Base-by-base conservation (phyloP, 345 rosid genomes). In the Boechera retrofracta region DNA sequence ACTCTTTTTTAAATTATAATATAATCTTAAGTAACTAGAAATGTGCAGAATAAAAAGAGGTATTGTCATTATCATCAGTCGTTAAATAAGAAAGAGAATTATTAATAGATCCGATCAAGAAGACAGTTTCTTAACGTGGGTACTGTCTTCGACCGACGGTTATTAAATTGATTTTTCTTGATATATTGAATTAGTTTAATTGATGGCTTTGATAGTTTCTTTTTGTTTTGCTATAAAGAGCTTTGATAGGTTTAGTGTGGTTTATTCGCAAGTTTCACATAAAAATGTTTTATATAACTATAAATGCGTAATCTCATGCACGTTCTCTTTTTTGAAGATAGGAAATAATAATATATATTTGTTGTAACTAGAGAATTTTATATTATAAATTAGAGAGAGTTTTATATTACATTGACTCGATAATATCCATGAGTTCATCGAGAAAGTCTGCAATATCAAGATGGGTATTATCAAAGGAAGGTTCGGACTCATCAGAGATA, bases 261-360 rank as follows among this genome's bases (percentile, higher is more conserved):
- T 68, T 9, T 39, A 38, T 60, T 41, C 13, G 21, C 15, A 69
- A 76, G 56, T 24, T 69, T 52, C 74, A 60, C 39, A 60, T 32
- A 11, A 38, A 36, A 75, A 48, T 48, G 13, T 47, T 48, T 29
- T 60, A 39, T 38, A n/a, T 28, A 44, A 26, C 38, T 6, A 11
- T 10, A 6, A 11, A 35, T 29, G 38, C 39, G 4, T 77, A 35
- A 77, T 77, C 80, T 44, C 75, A 45, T 70, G 75, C 80, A 77
- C 80, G 75, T 69, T 77, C 71, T 69, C 32, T 33, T 52, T 42
- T 4, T 42, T 42, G 38, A 11, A 67, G 44, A 36, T 39, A 44
- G 48, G 48, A 4, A 8, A 0, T 38, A 7, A 39, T 39, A 42
- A 39, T 39, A 42, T 42, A 42, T 4, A 42, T 16, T 16, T 16